phyloP scores from a whole-genome alignment of 805 yeast species.

The Lachancea sp. region DNA sequence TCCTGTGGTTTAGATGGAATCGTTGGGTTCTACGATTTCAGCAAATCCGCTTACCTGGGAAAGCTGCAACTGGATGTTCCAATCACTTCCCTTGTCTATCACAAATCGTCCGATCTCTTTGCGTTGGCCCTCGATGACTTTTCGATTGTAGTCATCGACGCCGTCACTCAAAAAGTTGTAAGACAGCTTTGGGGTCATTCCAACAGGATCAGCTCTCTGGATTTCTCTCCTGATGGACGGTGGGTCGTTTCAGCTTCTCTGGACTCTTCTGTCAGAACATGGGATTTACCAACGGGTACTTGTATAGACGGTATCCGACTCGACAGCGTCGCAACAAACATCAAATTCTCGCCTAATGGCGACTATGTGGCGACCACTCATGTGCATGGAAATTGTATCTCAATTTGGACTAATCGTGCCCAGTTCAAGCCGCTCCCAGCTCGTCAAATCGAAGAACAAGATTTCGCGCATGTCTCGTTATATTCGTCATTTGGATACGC shows the following conservation, averaged over 20 bases:
- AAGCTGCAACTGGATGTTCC: slow-evolving; percentile 68
- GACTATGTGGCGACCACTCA: slow-evolving; percentile 90
- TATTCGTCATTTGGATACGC: slow-evolving; percentile 80
- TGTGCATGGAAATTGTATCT: slow-evolving; percentile 82
- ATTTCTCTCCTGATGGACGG: slow-evolving; percentile 91
- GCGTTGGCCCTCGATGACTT: slow-evolving; percentile 85
- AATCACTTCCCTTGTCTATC: slow-evolving; percentile 69
- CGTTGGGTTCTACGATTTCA: slow-evolving; percentile 81
- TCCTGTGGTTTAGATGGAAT: slow-evolving; percentile 85
- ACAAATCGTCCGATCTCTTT: slow-evolving; percentile 73
- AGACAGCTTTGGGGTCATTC: slow-evolving; percentile 87
- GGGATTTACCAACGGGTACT: slow-evolving; percentile 97
- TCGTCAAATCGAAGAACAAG: slow-evolving; percentile 68
- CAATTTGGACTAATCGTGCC: slow-evolving; percentile 86
- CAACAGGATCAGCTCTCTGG: slow-evolving; percentile 79
- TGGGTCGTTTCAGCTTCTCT: slow-evolving; percentile 83
- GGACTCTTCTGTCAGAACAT: slow-evolving; percentile 85
- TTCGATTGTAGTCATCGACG: slow-evolving; percentile 76
- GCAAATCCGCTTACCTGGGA: slow-evolving; percentile 60
- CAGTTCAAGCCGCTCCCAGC: slow-evolving; percentile 75
- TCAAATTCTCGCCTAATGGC: slow-evolving; percentile 79
- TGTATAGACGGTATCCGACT: slow-evolving; percentile 88
- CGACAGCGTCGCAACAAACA: slow-evolving; percentile 70
- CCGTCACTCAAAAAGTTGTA: slow-evolving; percentile 71
- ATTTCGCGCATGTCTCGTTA: slow-evolving; percentile 53